Percentiles rank a stretch among this genome's conserved stretches.
Evolutionary conservation across 1,284 basidiomycete species (phyloP).

Genomic region (Psilocybe mexicana): DNA sequence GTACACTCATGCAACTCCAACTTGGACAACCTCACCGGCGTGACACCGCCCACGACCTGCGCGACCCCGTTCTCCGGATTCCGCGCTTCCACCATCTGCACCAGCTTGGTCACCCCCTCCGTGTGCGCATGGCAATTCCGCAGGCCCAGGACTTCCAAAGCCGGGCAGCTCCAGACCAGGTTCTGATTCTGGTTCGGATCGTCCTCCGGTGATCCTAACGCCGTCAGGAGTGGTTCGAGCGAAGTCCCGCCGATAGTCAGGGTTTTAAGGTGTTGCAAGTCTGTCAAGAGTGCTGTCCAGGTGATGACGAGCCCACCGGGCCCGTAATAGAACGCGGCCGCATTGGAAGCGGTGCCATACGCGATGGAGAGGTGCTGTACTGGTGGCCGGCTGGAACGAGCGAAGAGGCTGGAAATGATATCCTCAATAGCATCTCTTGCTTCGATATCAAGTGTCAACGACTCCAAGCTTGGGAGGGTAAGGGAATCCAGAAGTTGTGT

Average conservation of each 20-base stretch:
- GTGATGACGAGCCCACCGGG: constrained; percentile 38
- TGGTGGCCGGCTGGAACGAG: constrained; percentile 56
- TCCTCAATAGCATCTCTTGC: constrained; percentile 70
- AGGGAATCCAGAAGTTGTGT: constrained; percentile 62
- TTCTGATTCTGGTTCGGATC: constrained; percentile 30
- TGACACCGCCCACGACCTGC: constrained; percentile 33
- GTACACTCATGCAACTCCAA: constrained; percentile 68
- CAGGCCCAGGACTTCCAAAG: constrained; percentile 55
- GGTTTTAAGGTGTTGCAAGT: constrained; percentile 44
- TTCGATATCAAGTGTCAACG: constrained; percentile 65
- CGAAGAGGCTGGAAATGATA: constrained; percentile 55
- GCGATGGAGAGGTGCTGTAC: constrained; percentile 59
- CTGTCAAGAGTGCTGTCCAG: constrained; percentile 36
- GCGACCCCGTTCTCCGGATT: constrained; percentile 50
- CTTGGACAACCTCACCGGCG: constrained; percentile 48
- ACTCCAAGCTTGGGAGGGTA: constrained; percentile 52
- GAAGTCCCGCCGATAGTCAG: constrained; percentile 62
- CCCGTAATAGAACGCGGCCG: constrained; percentile 44
- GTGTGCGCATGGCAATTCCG: constrained; percentile 60
- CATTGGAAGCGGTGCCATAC: constrained; percentile 46
- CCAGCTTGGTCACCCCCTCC: constrained; percentile 63
- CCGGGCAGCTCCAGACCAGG: constrained; percentile 60
- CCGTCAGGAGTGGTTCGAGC: constrained; percentile 57
- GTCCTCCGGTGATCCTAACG: constrained; percentile 60
- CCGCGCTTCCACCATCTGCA: constrained; percentile 65